A percentile compares a stretch with the other conserved stretches of the same genome.
phyloP scores from a whole-genome alignment of 2,329 filamentous ascomycete genomes.

The Capronia coronata region DNA sequence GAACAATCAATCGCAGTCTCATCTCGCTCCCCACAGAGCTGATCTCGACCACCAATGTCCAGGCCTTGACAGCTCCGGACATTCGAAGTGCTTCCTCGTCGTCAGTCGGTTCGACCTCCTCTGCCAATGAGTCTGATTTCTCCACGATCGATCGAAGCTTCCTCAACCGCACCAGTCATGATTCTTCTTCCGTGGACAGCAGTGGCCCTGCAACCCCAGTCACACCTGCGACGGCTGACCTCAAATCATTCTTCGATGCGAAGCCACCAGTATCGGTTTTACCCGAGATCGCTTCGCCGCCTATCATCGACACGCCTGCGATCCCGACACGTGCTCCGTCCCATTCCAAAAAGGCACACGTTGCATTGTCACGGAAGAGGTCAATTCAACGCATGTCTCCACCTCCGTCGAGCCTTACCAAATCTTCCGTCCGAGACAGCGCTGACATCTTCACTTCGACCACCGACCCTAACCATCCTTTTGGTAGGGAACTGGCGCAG shows the following conservation, averaged over 20 bases:
- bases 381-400: slow-evolving; percentile 52
- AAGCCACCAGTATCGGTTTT: slow-evolving; percentile 63
- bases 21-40: slow-evolving; percentile 86
- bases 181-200: slow-evolving; percentile 33
- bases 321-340: slow-evolving; percentile 75
- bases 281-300: slow-evolving; percentile 45
- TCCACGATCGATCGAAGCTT: slow-evolving; percentile 43
- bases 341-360: slow-evolving; percentile 82
- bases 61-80: slow-evolving; percentile 89
- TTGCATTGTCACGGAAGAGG: slow-evolving; percentile 63
- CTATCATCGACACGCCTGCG: slow-evolving; percentile 51
- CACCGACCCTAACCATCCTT: slow-evolving; percentile 56
- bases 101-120: slow-evolving; percentile 47
- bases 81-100: slow-evolving; percentile 48
- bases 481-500: slow-evolving; percentile 82
- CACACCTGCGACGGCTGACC: slow-evolving; percentile 50
- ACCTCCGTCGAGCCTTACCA: slow-evolving; percentile 36
- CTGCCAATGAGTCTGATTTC: slow-evolving; percentile 62
- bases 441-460: slow-evolving; percentile 35
- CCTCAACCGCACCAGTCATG: slow-evolving; percentile 43
- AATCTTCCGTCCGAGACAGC: slow-evolving; percentile 31
- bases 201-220: slow-evolving; percentile 39
- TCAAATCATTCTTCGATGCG: slow-evolving; percentile 52
- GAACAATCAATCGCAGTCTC: slow-evolving; percentile 42
- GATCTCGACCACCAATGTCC: slow-evolving; percentile 90